Conservation (phyloP, 306 rosid species). For the Clitoria ternatea region DNA sequence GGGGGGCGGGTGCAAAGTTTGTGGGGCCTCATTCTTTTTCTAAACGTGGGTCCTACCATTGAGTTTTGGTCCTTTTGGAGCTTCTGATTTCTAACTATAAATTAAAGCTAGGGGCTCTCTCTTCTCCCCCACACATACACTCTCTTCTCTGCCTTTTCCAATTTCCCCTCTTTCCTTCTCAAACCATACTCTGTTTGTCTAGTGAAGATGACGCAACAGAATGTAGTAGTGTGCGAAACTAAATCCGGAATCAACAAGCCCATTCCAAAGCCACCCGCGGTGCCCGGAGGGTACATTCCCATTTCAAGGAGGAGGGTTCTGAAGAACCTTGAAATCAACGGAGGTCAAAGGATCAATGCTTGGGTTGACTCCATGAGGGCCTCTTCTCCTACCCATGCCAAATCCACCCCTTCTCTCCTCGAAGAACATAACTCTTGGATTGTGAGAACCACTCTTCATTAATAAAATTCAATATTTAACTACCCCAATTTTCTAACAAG, state of each 20-base stretch:
- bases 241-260: constrained; percentile 43
- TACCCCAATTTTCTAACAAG: neutral
- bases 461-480: neutral
- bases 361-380: constrained; percentile 93
- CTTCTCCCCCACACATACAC: constrained; percentile 36
- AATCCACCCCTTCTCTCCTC: constrained; percentile 47
- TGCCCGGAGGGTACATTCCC: constrained; percentile 55
- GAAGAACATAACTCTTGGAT: constrained; percentile 63
- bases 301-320: constrained; percentile 51
- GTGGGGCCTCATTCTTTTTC: constrained; percentile 21
- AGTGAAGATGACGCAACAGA: constrained; percentile 69
- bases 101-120: constrained; percentile 16
- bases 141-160: neutral
- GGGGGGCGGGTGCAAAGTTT: neutral
- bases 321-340: constrained; percentile 71
- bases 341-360: constrained; percentile 57
- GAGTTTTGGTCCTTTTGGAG: constrained; percentile 26
- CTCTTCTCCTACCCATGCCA: constrained; percentile 73
- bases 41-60: constrained; percentile 32
- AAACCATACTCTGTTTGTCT: no score
- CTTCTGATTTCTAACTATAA: constrained; percentile 42
- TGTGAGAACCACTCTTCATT: constrained; percentile 37
- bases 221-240: constrained; percentile 48
- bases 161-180: neutral
- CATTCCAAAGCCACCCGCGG: constrained; percentile 49